A percentile compares a stretch with the other conserved stretches of the same genome.
Conservation (phyloP, 768 basidiomycete species). For the Leccinum broughii region DNA sequence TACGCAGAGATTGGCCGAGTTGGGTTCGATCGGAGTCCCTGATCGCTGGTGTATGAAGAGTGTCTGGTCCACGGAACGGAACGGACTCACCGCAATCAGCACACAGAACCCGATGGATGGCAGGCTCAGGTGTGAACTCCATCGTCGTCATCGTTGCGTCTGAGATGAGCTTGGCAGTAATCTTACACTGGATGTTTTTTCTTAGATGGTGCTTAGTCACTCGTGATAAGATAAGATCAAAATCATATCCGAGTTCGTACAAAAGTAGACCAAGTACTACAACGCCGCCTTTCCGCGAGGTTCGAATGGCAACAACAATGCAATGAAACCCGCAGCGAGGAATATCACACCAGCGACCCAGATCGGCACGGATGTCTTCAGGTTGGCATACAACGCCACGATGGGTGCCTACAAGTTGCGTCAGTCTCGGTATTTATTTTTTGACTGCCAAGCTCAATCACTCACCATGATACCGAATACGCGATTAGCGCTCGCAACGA, state of each 20-base stretch:
- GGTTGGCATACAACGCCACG: constrained; percentile 49
- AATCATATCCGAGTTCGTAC: neutral
- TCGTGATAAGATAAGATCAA: constrained; percentile 21
- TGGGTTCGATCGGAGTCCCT: constrained; percentile 44
- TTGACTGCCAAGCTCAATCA: neutral
- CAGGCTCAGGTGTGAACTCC: constrained; percentile 77
- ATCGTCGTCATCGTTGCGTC: constrained; percentile 39
- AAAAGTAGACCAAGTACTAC: constrained; percentile 20
- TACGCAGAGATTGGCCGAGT: too few relatives aligned
- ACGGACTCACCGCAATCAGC: constrained; percentile 75
- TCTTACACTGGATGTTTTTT: neutral
- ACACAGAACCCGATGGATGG: constrained; percentile 81
- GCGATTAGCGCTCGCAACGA: constrained; percentile 53
- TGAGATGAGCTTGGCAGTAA: neutral
- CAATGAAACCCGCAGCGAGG: constrained; percentile 47
- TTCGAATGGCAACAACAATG: constrained; percentile 56
- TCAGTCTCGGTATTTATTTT: constrained; percentile 3
- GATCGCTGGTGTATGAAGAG: constrained; percentile 11
- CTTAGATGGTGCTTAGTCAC: constrained; percentile 19
- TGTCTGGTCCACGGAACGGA: neutral
- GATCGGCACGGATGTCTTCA: constrained; percentile 52
- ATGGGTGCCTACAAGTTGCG: constrained; percentile 41
- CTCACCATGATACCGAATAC: constrained; percentile 60
- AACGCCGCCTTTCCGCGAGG: constrained; percentile 55
- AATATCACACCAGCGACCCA: constrained; percentile 57